These are phyloP conservation scores for Puccinellia tenuiflora DNA, from an alignment of 176 grass and related monocot genomes.

Conservation along the genomic window DNA sequence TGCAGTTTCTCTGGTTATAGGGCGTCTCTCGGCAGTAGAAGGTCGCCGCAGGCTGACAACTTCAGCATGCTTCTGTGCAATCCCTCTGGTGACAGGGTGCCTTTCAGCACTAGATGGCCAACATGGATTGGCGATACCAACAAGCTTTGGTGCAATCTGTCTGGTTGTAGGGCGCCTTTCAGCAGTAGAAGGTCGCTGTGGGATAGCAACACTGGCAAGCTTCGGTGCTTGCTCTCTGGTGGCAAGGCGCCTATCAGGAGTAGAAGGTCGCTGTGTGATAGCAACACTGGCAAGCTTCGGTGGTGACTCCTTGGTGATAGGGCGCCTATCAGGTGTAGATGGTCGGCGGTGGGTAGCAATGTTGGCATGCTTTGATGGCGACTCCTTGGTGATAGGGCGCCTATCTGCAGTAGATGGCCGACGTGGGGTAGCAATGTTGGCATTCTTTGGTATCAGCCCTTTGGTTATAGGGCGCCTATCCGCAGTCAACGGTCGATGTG, in stretches of 20 bases:
- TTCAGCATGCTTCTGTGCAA: conserved; percentile 28
- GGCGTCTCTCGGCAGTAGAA: conserved; percentile 38
- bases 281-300: conserved; percentile 13
- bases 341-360: conserved; percentile 26
- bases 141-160: conserved; percentile 6
- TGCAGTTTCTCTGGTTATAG: conserved; percentile 4
- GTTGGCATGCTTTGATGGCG: neutral
- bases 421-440: neutral
- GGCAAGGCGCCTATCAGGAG: conserved; percentile 13
- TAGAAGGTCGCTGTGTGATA: conserved; percentile 1
- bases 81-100: conserved; percentile 17
- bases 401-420: conserved; percentile 33
- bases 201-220: conserved; percentile 13
- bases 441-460: neutral
- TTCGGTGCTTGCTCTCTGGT: conserved; percentile 28
- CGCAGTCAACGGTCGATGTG: conserved; percentile 26
- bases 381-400: conserved; percentile 28
- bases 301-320: neutral
- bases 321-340: conserved; percentile 34
- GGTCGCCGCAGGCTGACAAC: conserved; percentile 21
- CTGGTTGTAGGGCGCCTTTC: neutral
- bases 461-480: conserved; percentile 30
- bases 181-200: neutral
- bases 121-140: neutral
- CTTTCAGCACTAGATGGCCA: conserved; percentile 15